Evolutionary conservation across 768 basidiomycete species (phyloP).

Genomic region (Hygrocybe coccinea): DNA sequence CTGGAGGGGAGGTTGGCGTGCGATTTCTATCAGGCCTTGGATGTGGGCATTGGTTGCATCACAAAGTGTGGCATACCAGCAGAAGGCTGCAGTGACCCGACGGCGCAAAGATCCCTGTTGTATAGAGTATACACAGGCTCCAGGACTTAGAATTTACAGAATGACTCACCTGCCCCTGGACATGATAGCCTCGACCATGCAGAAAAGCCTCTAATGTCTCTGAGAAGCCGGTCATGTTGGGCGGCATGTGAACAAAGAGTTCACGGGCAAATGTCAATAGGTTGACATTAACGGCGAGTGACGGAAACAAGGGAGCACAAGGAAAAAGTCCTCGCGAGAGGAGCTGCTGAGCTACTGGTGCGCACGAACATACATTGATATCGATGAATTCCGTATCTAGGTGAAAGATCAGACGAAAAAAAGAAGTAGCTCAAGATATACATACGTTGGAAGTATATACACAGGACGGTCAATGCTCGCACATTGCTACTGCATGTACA

Average conservation of each 20-base stretch:
- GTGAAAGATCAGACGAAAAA: neutral
- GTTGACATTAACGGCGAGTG: constrained; percentile 29
- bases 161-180: constrained; percentile 14
- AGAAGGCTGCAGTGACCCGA: constrained; percentile 23
- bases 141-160: neutral
- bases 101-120: constrained; percentile 20
- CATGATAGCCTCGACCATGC: constrained; percentile 15
- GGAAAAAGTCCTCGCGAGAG: constrained; percentile 24
- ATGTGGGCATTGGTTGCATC: constrained; percentile 11
- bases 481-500: neutral
- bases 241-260: constrained; percentile 24
- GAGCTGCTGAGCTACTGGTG: constrained; percentile 19
- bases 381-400: constrained; percentile 4
- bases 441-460: constrained; percentile 8
- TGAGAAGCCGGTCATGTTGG: constrained; percentile 26
- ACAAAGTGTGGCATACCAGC: constrained; percentile 23
- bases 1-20: neutral
- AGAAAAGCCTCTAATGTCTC: constrained; percentile 24
- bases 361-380: constrained; percentile 11
- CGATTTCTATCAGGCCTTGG: constrained; percentile 1
- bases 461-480: neutral
- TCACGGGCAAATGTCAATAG: constrained; percentile 25
- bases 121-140: neutral
- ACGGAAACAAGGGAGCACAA: constrained; percentile 25
- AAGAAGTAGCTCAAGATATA: neutral